Conservation (phyloP, 2,329 filamentous ascomycete species). For the Rutstroemia sp. region DNA sequence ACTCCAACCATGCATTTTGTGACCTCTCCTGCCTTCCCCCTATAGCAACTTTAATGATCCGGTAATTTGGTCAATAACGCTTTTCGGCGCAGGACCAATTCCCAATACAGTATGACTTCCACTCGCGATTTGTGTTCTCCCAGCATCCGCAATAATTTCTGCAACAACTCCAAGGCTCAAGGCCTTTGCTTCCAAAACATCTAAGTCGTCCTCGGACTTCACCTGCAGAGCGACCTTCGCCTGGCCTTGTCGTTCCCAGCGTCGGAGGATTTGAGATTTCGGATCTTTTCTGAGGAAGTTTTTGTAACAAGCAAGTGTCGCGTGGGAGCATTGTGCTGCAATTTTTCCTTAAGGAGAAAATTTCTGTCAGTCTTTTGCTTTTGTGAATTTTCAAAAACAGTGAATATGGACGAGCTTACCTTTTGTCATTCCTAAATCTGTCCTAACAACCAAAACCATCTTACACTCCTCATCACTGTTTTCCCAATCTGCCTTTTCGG, state of each 20-base stretch:
- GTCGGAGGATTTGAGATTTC: constrained; percentile 58
- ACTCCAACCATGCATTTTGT: neutral
- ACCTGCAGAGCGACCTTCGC: constrained; percentile 89
- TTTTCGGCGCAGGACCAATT: constrained; percentile 74
- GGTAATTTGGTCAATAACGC: constrained; percentile 78
- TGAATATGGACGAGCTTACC: constrained; percentile 44
- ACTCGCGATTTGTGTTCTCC: constrained; percentile 89
- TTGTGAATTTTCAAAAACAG: neutral
- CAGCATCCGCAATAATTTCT: constrained; percentile 90
- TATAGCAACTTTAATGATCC: constrained; percentile 77
- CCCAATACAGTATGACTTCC: constrained; percentile 91
- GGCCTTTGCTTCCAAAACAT: constrained; percentile 68
- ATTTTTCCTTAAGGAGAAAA: constrained; percentile 67
- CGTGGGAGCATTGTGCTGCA: constrained; percentile 88
- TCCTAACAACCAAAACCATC: constrained; percentile 83
- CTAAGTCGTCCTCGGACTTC: constrained; percentile 77
- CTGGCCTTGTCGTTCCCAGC: constrained; percentile 83
- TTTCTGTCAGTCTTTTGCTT: neutral
- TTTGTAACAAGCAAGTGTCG: constrained; percentile 98
- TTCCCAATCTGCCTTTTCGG: constrained; percentile 9
- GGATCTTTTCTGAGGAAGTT: constrained; percentile 51
- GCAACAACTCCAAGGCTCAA: constrained; percentile 78
- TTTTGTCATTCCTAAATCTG: constrained; percentile 95
- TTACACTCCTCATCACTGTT: constrained; percentile 75
- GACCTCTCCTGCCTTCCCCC: neutral